phyloP scores from a whole-genome alignment of 805 yeast species.

The Naumovozyma dairenensis region DNA sequence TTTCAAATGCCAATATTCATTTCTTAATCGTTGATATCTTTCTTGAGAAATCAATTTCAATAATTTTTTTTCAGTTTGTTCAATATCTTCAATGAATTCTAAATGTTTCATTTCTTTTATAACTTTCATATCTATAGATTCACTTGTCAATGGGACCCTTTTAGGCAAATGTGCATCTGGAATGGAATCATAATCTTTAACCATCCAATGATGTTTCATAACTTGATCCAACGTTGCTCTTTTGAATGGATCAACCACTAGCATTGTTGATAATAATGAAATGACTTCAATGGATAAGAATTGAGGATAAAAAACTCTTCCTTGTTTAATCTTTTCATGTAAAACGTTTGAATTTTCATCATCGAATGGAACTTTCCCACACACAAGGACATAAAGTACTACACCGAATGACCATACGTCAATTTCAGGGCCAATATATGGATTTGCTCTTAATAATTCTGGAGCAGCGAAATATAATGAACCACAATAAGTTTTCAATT shows the following conservation, averaged over 20 bases:
- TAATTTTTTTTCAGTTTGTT: slow-evolving; percentile 45
- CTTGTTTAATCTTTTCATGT: slow-evolving; percentile 88
- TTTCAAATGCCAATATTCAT: slow-evolving; percentile 16
- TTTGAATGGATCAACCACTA: slow-evolving; percentile 76
- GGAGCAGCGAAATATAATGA: slow-evolving; percentile 98
- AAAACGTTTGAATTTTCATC: slow-evolving; percentile 84
- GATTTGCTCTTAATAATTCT: slow-evolving; percentile 81
- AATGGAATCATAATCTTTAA: slow-evolving; percentile 66
- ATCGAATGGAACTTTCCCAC: slow-evolving; percentile 97
- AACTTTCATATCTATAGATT: slow-evolving; percentile 41
- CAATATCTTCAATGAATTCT: slow-evolving; percentile 59
- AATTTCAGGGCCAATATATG: slow-evolving; percentile 93
- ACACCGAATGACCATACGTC: slow-evolving; percentile 99
- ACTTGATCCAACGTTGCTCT: slow-evolving; percentile 76
- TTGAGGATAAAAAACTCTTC: slow-evolving; percentile 82
- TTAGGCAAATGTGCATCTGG: slow-evolving; percentile 58
- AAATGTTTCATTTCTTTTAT: slow-evolving; percentile 63
- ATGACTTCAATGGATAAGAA: slow-evolving; percentile 70
- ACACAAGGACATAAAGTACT: slow-evolving; percentile 84
- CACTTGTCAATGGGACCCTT: slow-evolving; percentile 51
- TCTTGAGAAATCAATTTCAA: slow-evolving; percentile 49
- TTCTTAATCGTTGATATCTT: slow-evolving; percentile 37
- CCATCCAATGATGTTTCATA: slow-evolving; percentile 89
- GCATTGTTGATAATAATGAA: slow-evolving; percentile 71
- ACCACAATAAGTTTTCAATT: slow-evolving; percentile 91